These are phyloP conservation scores for Claviceps citrina DNA, from an alignment of 2,329 filamentous ascomycete genomes.

Conservation along the genomic window DNA sequence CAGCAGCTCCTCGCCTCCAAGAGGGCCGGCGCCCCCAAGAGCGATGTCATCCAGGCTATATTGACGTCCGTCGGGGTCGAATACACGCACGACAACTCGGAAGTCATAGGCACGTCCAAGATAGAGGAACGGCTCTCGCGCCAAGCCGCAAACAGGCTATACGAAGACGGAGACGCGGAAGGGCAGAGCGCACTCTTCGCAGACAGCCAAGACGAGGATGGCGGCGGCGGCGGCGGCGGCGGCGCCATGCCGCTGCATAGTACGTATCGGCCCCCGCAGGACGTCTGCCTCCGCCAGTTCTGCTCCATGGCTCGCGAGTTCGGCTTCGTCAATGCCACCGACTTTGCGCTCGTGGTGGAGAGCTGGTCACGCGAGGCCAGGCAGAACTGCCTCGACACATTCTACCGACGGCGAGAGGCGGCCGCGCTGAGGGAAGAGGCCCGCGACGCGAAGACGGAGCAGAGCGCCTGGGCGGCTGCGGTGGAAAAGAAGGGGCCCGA, in stretches of 20 bases:
- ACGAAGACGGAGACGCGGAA: conserved; percentile 27
- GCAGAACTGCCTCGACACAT: conserved; percentile 60
- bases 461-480: neutral
- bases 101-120: conserved; percentile 83
- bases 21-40: conserved; percentile 29
- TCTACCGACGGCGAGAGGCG: conserved; percentile 56
- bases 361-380: conserved; percentile 75
- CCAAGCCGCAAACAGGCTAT: conserved; percentile 49
- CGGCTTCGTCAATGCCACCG: conserved; percentile 58
- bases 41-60: conserved; percentile 76
- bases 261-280: conserved; percentile 55
- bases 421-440: conserved; percentile 16
- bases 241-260: too few species aligned
- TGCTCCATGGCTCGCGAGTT: conserved; percentile 75
- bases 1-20: conserved; percentile 18
- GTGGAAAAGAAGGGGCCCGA: conserved; percentile 1
- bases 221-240: too few species aligned
- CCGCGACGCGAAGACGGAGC: conserved; percentile 8
- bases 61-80: conserved; percentile 75
- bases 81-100: conserved; percentile 92
- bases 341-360: conserved; percentile 85
- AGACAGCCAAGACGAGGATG: conserved; percentile 25
- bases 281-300: conserved; percentile 68
- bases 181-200: conserved; percentile 44
- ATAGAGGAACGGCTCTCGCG: conserved; percentile 76